These are phyloP conservation scores for Xylariaceae sp. DNA, from an alignment of 2,329 filamentous ascomycete genomes.

Conservation along the genomic window DNA sequence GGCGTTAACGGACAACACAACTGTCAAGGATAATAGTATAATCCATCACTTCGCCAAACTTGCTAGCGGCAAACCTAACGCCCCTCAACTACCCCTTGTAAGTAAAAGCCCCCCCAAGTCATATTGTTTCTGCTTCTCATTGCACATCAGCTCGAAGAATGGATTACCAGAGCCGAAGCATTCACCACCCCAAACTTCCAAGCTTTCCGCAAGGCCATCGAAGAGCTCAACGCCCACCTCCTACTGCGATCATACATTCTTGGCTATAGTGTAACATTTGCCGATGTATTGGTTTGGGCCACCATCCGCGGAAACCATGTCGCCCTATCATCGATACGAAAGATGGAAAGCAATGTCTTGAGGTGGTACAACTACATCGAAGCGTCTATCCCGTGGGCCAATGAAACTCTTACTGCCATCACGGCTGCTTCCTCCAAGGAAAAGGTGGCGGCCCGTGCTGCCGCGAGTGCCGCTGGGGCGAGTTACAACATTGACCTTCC, in stretches of 20 bases:
- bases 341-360: conserved; percentile 63
- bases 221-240: conserved; percentile 44
- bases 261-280: conserved; percentile 64
- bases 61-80: neutral
- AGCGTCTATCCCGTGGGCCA: conserved; percentile 65
- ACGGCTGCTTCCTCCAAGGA: conserved; percentile 53
- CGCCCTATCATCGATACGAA: conserved; percentile 66
- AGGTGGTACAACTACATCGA: conserved; percentile 84
- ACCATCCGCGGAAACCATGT: conserved; percentile 73
- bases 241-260: conserved; percentile 75
- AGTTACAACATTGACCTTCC: conserved; percentile 81
- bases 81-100: neutral
- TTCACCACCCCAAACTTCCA: conserved; percentile 2
- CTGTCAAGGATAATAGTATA: conserved; percentile 1
- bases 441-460: conserved; percentile 45
- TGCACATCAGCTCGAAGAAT: conserved; percentile 2
- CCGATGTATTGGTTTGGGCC: conserved; percentile 73
- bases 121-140: neutral
- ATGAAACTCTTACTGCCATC: conserved; percentile 52
- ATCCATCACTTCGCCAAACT: conserved; percentile 1
- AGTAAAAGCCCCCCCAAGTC: neutral
- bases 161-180: conserved; percentile 1
- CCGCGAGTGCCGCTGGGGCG: conserved; percentile 63
- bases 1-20: conserved; percentile 1
- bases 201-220: conserved; percentile 3